Conservation (phyloP, 805 yeast species). For the Ogataea degrootiae region DNA sequence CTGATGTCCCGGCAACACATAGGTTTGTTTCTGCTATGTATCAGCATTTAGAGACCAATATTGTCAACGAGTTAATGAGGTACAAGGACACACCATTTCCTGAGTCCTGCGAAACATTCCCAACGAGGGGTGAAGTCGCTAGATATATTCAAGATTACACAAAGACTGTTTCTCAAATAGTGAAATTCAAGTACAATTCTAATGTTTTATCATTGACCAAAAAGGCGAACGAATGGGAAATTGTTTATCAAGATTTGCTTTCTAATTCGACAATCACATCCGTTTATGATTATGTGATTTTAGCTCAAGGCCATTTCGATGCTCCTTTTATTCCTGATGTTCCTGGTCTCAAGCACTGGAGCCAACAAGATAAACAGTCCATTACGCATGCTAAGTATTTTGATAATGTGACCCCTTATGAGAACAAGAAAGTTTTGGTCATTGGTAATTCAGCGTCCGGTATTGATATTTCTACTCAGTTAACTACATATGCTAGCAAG, state of each 20-base stretch:
- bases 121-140: constrained; percentile 53
- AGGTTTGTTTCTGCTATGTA: constrained; percentile 51
- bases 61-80: constrained; percentile 63
- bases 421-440: constrained; percentile 46
- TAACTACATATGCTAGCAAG: constrained; percentile 32
- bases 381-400: constrained; percentile 59
- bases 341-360: constrained; percentile 50
- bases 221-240: constrained; percentile 35
- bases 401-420: constrained; percentile 39
- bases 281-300: constrained; percentile 55
- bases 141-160: constrained; percentile 54
- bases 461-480: constrained; percentile 66
- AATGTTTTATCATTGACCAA: constrained; percentile 31
- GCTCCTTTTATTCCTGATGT: constrained; percentile 43
- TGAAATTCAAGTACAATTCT: constrained; percentile 47
- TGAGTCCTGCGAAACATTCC: constrained; percentile 44
- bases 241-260: constrained; percentile 31
- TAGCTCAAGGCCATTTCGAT: constrained; percentile 61
- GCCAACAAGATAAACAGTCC: constrained; percentile 38
- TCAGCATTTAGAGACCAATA: constrained; percentile 65
- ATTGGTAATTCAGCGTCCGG: constrained; percentile 81
- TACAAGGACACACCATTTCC: constrained; percentile 52
- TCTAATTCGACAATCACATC: constrained; percentile 25
- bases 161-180: constrained; percentile 33
- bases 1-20: neutral